These are phyloP conservation scores for Waltergamsia citrina DNA, from an alignment of 2,329 filamentous ascomycete genomes.

Conservation along the genomic window DNA sequence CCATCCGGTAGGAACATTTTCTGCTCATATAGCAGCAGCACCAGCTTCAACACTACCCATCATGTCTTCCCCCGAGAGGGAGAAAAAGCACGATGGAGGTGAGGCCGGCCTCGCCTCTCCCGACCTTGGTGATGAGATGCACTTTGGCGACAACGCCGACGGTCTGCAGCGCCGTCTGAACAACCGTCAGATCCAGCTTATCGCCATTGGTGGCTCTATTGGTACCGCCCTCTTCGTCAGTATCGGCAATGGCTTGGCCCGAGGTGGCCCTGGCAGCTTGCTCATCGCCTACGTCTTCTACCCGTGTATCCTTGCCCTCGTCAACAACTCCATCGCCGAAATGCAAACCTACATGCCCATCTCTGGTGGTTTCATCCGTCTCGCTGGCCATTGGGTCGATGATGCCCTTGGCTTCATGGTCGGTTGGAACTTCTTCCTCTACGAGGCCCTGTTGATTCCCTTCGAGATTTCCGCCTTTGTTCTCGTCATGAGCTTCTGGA, in stretches of 20 bases:
- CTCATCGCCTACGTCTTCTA: slow-evolving; percentile 46
- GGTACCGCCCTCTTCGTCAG: slow-evolving; percentile 44
- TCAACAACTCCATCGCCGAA: slow-evolving; percentile 52
- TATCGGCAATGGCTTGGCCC: slow-evolving; percentile 37
- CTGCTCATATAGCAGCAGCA: background rate
- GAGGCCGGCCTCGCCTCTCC: slow-evolving; percentile 11
- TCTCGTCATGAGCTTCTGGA: slow-evolving; percentile 27
- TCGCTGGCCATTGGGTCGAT: slow-evolving; percentile 49
- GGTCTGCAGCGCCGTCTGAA: slow-evolving; percentile 29
- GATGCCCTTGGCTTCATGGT: slow-evolving; percentile 45
- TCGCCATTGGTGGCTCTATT: slow-evolving; percentile 42
- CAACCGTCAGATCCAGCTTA: slow-evolving; percentile 41
- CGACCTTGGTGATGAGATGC: slow-evolving; percentile 11
- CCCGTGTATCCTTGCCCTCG: slow-evolving; percentile 38
- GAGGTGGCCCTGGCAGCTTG: slow-evolving; percentile 28
- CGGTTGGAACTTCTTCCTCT: slow-evolving; percentile 42
- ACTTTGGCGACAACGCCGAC: slow-evolving; percentile 21
- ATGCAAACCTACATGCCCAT: slow-evolving; percentile 51
- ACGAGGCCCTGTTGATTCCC: slow-evolving; percentile 38
- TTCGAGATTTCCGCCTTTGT: slow-evolving; percentile 38
- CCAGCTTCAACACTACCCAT: background rate
- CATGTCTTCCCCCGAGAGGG: background rate
- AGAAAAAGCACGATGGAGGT: slow-evolving; percentile 9
- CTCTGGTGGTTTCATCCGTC: slow-evolving; percentile 46
- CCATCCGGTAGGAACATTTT: background rate